phyloP scores from a whole-genome alignment of 2,329 filamentous ascomycete species.

The Epichloe bromicola region DNA sequence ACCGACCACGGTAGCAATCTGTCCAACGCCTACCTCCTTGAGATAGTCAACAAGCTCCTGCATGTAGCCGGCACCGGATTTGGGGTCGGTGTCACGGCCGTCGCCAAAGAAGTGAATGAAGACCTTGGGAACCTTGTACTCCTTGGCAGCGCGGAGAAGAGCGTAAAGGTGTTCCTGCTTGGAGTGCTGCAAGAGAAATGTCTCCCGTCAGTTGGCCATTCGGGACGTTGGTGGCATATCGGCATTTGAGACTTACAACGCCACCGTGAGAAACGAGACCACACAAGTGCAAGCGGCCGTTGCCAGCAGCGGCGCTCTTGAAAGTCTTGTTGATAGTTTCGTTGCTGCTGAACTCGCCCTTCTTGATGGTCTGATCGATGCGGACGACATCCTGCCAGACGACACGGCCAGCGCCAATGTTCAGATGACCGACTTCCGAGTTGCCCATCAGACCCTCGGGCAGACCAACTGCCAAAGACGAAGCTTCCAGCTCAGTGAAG shows the following conservation, averaged over 20 bases:
- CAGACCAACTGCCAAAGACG: slow-evolving; percentile 86
- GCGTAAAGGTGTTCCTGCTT: slow-evolving; percentile 90
- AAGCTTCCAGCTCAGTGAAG: slow-evolving; percentile 88
- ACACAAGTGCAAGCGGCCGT: slow-evolving; percentile 82
- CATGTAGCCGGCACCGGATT: slow-evolving; percentile 81
- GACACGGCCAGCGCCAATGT: slow-evolving; percentile 93
- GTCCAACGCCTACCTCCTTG: slow-evolving; percentile 73
- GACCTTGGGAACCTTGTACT: slow-evolving; percentile 73
- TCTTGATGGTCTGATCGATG: slow-evolving; percentile 88
- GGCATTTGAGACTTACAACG: slow-evolving; percentile 43
- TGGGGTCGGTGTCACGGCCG: slow-evolving; percentile 94
- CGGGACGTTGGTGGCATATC: not conserved
- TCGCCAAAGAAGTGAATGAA: slow-evolving; percentile 99
- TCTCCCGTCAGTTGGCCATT: not conserved
- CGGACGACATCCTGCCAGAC: slow-evolving; percentile 98
- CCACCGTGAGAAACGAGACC: slow-evolving; percentile 91
- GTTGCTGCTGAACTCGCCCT: slow-evolving; percentile 63
- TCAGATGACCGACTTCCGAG: slow-evolving; percentile 95
- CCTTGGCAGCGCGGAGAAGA: slow-evolving; percentile 81
- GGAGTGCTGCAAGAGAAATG: slow-evolving; percentile 47
- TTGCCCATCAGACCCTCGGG: slow-evolving; percentile 98
- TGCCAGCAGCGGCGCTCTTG: slow-evolving; percentile 69
- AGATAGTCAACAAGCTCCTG: slow-evolving; percentile 68
- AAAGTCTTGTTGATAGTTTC: slow-evolving; percentile 67
- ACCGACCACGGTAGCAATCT: slow-evolving; percentile 86